A percentile compares a stretch with the other conserved stretches of the same genome.
These are phyloP conservation scores for Penicilliopsis zonata DNA, from an alignment of 495 filamentous ascomycete genomes.

Conservation along the genomic window DNA sequence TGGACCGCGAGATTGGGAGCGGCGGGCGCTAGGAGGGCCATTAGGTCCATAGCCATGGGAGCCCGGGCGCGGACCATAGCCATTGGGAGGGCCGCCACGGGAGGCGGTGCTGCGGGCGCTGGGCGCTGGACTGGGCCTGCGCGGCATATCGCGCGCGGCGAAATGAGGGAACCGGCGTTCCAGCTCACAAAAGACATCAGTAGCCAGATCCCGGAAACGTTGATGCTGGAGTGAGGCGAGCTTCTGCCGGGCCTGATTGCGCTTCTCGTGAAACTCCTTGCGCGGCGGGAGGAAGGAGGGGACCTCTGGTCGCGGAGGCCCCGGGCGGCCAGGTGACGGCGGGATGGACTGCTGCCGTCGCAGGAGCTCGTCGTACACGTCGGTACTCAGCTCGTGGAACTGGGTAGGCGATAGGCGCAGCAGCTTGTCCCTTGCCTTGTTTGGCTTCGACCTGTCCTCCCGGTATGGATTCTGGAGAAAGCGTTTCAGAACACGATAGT, in stretches of 20 bases:
- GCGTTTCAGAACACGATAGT: conserved; percentile 68
- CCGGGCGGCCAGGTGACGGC: conserved; percentile 37
- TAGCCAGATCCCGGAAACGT: conserved; percentile 82
- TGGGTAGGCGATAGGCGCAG: conserved; percentile 79
- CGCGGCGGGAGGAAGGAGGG: conserved; percentile 71
- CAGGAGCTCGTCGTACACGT: conserved; percentile 91
- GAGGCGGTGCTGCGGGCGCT: conserved; percentile 40
- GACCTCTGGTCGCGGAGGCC: conserved; percentile 35
- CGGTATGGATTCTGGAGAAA: conserved; percentile 57
- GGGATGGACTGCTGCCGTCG: conserved; percentile 69
- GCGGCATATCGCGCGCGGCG: conserved; percentile 48
- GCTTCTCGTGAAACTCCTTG: conserved; percentile 84
- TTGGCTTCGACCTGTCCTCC: conserved; percentile 64
- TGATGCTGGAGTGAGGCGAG: conserved; percentile 75
- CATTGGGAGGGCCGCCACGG: conserved; percentile 40
- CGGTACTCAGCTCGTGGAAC: conserved; percentile 93
- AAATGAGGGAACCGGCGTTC: conserved; percentile 85
- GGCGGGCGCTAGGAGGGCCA: conserved; percentile 21
- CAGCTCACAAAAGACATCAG: conserved; percentile 89
- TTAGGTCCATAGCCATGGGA: conserved; percentile 11
- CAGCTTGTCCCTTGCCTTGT: conserved; percentile 86
- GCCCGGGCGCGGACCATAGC: conserved; percentile 9
- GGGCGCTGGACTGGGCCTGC: conserved; percentile 57
- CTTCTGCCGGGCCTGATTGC: conserved; percentile 91
- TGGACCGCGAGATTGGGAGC: conserved; percentile 30